These are phyloP conservation scores for Suillus bovinus DNA, from an alignment of 768 basidiomycete species.

Conservation along the genomic window DNA sequence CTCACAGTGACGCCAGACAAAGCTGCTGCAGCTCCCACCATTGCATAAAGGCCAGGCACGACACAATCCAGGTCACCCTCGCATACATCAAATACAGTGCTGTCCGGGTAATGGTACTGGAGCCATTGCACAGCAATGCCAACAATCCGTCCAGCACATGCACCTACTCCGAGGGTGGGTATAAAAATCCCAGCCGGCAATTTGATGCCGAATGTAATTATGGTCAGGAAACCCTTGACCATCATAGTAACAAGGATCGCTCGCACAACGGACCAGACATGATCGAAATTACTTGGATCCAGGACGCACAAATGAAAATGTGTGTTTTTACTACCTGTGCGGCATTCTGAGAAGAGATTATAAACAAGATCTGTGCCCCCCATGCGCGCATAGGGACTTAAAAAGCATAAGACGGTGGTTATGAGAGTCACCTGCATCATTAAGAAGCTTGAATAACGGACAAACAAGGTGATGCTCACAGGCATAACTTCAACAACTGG, in stretches of 20 bases:
- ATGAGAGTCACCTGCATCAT: slow-evolving; percentile 65
- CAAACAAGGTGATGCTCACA: slow-evolving; percentile 42
- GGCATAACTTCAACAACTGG: slow-evolving; percentile 83
- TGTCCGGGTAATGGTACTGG: slow-evolving; percentile 61
- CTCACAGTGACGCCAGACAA: slow-evolving; percentile 94
- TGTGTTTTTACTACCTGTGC: slow-evolving; percentile 49
- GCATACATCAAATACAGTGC: slow-evolving; percentile 66
- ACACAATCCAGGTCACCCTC: slow-evolving; percentile 69
- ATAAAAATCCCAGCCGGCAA: slow-evolving; percentile 95
- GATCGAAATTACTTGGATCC: slow-evolving; percentile 52
- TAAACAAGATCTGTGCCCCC: slow-evolving; percentile 95
- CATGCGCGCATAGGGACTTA: slow-evolving; percentile 91
- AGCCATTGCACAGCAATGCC: slow-evolving; percentile 81
- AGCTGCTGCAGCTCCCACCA: slow-evolving; percentile 94
- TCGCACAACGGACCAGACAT: slow-evolving; percentile 62
- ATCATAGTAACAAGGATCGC: slow-evolving; percentile 76
- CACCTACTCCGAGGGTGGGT: slow-evolving; percentile 92
- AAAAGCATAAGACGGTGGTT: slow-evolving; percentile 78
- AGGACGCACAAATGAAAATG: slow-evolving; percentile 72
- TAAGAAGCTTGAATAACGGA: slow-evolving; percentile 14
- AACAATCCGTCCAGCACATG: slow-evolving; percentile 86
- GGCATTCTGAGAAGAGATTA: slow-evolving; percentile 88
- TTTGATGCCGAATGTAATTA: slow-evolving; percentile 93
- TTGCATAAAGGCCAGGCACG: slow-evolving; percentile 89
- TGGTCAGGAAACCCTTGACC: slow-evolving; percentile 77